Base-by-base conservation (phyloP, 2,329 filamentous ascomycete genomes). In the Cladosporium sp. region DNA sequence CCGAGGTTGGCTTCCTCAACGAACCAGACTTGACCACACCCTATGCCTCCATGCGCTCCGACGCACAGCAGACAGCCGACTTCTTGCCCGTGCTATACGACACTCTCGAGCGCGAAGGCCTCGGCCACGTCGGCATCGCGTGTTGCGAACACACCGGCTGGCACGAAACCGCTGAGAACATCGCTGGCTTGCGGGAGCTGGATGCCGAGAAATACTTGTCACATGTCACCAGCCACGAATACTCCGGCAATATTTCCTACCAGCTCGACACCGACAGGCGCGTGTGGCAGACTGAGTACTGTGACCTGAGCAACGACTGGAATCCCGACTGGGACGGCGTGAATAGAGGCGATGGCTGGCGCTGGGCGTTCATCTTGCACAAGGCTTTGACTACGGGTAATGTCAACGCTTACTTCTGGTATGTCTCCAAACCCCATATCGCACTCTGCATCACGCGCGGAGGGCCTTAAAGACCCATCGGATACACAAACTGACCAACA, bases 301-400 rank as follows among this genome's bases (percentile, higher is more conserved):
- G 77, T 0, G 81, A 84, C 70, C 73, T 84, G n/a, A 60, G 34
- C 30, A 79, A 81, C 60, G 79, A 82, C 6, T 74, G 77, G 0
- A 66, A 66, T 43, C 36, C 34, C 16, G 28, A 64, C 54, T 86
- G 82, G 81, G 84, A 83, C 70, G 65, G 69, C 0, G 82, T 83
- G 57, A 81, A 78, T 4, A 72, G 76, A 0, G 80, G 80, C 26
- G 84, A 86, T 67, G 84, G 84, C 7, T 77, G 83, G 68, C 84
- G 82, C 1, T 86, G 83, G 84, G 84, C 84, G 0, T 81, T 82
- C 67, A 82, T 83, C 67, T 80, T 86, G 48, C 81, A 82, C 73
- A 78, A 77, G 36, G 83, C 80, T 26, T 72, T 86, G 10, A 77
- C 82, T 4, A 80, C 79, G 68, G 79, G 78, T 26, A 81, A 83